Base-by-base conservation (phyloP, 83 land plant species). In the Picea abies region DNA sequence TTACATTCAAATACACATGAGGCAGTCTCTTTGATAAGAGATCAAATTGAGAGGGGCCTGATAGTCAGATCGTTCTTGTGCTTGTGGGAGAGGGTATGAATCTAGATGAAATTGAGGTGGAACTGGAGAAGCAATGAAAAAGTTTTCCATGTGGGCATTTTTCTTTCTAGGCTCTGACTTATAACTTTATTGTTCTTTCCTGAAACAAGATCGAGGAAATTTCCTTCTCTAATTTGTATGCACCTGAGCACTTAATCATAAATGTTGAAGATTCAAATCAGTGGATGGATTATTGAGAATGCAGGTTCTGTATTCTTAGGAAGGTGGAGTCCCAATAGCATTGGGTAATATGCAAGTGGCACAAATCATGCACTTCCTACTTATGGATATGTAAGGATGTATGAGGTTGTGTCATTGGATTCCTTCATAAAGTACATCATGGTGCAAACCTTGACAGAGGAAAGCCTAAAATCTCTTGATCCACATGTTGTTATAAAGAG, bases 331-430 rank as follows among this genome's bases (percentile, higher is more conserved):
- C 99, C 99, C 16, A 97, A 98, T 82, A 98, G 99, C 70, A 96
- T 98, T 12, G 99, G 99, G 23, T 99, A 98, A 79, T 98, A 96
- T 80, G 99, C 97, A 58, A 98, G 99, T 76, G 99, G 99, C 10
- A 98, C 99, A 14, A 98, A 98, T 84, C 99, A 98, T 79, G 99
- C 96, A 17, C 93, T 98, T 79, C 99, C 99, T 44, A 98, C 99
- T n/a, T 98, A 98, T 71, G 99, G 99, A 4, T 98, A 98, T 87
- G 98, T 99, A 20, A 85, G 94, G 60, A 98, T 98, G 99, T 98
- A 94, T 69, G 93, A 99, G 20, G 99, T 99, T 0, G 96, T 94
- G 15, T 98, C 97, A 4, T 84, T 98, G 63, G 96, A 93, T 80
- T 98, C 99, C 3, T 98, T 98, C 72, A 84, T 94, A 37, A 98